A percentile compares a stretch with the other conserved stretches of the same genome.
Evolutionary conservation across 805 yeast species (phyloP).

Genomic region (Lachancea fermentati): DNA sequence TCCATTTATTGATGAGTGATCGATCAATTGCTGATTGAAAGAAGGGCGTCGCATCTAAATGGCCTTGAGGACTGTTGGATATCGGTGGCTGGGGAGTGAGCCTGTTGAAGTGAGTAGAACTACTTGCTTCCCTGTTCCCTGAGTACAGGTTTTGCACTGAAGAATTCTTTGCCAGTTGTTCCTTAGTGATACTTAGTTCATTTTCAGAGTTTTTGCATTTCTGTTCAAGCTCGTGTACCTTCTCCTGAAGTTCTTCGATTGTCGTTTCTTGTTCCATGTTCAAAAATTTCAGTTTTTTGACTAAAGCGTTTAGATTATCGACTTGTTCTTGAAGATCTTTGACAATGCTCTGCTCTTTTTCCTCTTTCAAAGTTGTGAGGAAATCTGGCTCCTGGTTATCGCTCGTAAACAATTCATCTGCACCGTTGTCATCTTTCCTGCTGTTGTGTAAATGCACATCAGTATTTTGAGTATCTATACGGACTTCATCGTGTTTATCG

Average conservation of each 20-base stretch:
- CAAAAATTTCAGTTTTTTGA: conserved; percentile 30
- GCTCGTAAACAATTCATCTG: conserved; percentile 13
- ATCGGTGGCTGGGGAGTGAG: not conserved
- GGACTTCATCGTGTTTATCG: too few species aligned
- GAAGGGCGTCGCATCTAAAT: conserved; percentile 10
- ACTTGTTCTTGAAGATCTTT: conserved; percentile 35
- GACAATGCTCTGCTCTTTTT: conserved; percentile 33
- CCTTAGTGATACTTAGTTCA: conserved; percentile 24
- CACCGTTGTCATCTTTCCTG: conserved; percentile 1
- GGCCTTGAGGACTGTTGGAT: not conserved
- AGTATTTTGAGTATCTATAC: too few species aligned
- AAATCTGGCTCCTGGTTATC: conserved; percentile 23
- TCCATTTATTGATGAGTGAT: conserved; percentile 65
- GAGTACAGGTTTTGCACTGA: not conserved
- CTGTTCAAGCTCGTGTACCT: conserved; percentile 31
- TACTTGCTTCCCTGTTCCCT: not conserved
- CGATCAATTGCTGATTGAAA: conserved; percentile 34
- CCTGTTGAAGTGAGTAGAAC: not conserved
- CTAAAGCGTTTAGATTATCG: conserved; percentile 33
- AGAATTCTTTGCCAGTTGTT: conserved; percentile 10
- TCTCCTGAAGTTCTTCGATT: conserved; percentile 33
- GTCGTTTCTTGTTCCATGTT: conserved; percentile 32
- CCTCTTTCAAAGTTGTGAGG: conserved; percentile 27
- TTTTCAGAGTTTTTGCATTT: conserved; percentile 20
- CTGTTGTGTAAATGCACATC: too few species aligned